Conservation (phyloP, 1,284 basidiomycete species). For the Pseudozyma tsukubaensis region DNA sequence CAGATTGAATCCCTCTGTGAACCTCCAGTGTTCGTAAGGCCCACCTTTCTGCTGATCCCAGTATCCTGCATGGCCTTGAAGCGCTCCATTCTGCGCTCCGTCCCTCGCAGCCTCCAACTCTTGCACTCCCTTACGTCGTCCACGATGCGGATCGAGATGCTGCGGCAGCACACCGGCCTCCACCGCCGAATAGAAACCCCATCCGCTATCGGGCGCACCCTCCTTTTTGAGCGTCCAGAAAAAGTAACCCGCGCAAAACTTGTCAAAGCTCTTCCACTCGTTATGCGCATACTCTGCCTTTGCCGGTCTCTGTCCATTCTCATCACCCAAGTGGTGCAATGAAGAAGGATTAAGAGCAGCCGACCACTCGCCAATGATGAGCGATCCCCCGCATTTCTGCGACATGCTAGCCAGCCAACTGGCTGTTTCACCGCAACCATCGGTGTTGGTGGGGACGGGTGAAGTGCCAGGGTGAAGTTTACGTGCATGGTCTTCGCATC, state of each 20-base stretch:
- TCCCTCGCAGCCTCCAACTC: conserved; percentile 33
- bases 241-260: conserved; percentile 79
- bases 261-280: conserved; percentile 79
- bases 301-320: conserved; percentile 71
- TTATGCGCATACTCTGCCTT: conserved; percentile 73
- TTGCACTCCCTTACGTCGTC: conserved; percentile 23
- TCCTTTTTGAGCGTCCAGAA: conserved; percentile 91
- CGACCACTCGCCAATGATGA: conserved; percentile 83
- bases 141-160: conserved; percentile 47
- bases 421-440: conserved; percentile 47
- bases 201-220: conserved; percentile 77
- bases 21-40: conserved; percentile 77
- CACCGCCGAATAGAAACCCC: conserved; percentile 80
- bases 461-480: conserved; percentile 45
- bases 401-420: conserved; percentile 55
- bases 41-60: conserved; percentile 64
- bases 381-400: conserved; percentile 72
- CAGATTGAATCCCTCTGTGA: conserved; percentile 75
- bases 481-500: conserved; percentile 74
- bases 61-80: conserved; percentile 28
- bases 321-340: conserved; percentile 68
- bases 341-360: conserved; percentile 80
- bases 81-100: conserved; percentile 31
- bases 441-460: conserved; percentile 26
- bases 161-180: conserved; percentile 76